Conservation (phyloP, 2,329 filamentous ascomycete species). For the Sclerotinia borealis region DNA sequence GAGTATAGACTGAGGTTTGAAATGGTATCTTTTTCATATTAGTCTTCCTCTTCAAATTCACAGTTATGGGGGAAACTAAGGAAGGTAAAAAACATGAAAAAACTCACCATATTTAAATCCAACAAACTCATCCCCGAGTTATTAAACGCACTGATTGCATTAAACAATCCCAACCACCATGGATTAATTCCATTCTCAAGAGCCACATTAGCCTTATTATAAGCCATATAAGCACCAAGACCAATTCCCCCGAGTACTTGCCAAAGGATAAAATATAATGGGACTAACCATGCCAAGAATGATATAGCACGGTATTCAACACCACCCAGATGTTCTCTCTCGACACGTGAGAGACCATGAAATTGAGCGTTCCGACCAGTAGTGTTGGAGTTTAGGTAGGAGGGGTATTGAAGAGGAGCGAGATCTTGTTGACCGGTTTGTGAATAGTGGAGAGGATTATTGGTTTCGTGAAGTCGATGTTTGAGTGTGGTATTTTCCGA, state of each 20-base stretch:
- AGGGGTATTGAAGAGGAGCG: constrained; percentile 19
- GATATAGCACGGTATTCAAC: constrained; percentile 58
- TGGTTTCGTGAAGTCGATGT: background rate
- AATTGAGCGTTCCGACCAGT: constrained; percentile 50
- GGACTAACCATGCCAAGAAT: constrained; percentile 53
- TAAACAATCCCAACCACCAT: constrained; percentile 65
- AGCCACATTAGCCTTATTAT: constrained; percentile 44
- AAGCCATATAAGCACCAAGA: constrained; percentile 54
- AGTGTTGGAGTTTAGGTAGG: constrained; percentile 24
- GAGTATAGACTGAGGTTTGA: constrained; percentile 35
- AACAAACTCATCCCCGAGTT: constrained; percentile 65
- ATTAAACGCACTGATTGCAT: constrained; percentile 63
- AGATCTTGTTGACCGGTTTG: constrained; percentile 6
- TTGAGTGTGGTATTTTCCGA: background rate
- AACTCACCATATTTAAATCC: constrained; percentile 54
- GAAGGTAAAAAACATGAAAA: background rate
- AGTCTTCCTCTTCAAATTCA: background rate
- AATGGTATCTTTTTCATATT: constrained; percentile 34
- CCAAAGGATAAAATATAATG: constrained; percentile 53
- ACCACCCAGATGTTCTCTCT: constrained; percentile 54
- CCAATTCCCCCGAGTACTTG: constrained; percentile 54
- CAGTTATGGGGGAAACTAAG: background rate
- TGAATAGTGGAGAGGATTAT: background rate
- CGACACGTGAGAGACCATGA: constrained; percentile 44
- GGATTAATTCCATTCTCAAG: constrained; percentile 53